Percentiles rank a stretch among this genome's conserved stretches.
Evolutionary conservation across 768 basidiomycete genomes (phyloP).

Genomic region (Asterophora parasitica): DNA sequence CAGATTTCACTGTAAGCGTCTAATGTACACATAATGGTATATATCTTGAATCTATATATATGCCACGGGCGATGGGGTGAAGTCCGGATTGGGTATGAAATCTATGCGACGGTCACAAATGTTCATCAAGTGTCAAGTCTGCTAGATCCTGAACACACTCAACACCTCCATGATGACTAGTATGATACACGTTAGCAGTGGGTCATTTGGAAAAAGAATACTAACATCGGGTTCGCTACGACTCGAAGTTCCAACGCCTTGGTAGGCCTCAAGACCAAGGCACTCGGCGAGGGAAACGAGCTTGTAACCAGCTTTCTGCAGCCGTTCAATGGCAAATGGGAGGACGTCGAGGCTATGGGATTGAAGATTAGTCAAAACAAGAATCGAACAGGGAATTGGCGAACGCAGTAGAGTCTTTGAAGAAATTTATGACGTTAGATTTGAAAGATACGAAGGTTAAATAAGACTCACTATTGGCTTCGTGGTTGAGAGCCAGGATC

Average conservation of each 20-base stretch:
- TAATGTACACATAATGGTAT: too few species aligned
- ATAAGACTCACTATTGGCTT: slow-evolving; percentile 22
- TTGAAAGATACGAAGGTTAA: too few species aligned
- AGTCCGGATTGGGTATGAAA: too few species aligned
- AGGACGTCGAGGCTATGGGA: slow-evolving; percentile 29
- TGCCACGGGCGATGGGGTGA: too few species aligned
- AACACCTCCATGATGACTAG: too few species aligned
- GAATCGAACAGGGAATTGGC: too few species aligned
- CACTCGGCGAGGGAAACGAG: slow-evolving; percentile 40
- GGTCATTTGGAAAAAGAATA: neutral
- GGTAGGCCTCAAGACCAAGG: slow-evolving; percentile 33
- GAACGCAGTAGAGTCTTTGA: slow-evolving; percentile 22
- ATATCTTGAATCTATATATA: too few species aligned
- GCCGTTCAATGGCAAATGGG: slow-evolving; percentile 31
- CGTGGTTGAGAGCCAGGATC: slow-evolving; percentile 31
- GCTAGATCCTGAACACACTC: too few species aligned
- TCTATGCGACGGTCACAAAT: too few species aligned
- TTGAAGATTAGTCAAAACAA: neutral
- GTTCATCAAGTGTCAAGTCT: too few species aligned
- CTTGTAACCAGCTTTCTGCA: slow-evolving; percentile 34
- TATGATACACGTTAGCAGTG: too few species aligned
- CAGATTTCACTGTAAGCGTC: too few species aligned
- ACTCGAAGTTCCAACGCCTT: slow-evolving; percentile 24
- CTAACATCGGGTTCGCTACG: slow-evolving; percentile 27
- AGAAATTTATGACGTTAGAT: neutral